Evolutionary conservation across 2,329 filamentous ascomycete species (phyloP), one percentile per base, ranked within the genome.

Genomic region (Ceratocystis albifundus): DNA sequence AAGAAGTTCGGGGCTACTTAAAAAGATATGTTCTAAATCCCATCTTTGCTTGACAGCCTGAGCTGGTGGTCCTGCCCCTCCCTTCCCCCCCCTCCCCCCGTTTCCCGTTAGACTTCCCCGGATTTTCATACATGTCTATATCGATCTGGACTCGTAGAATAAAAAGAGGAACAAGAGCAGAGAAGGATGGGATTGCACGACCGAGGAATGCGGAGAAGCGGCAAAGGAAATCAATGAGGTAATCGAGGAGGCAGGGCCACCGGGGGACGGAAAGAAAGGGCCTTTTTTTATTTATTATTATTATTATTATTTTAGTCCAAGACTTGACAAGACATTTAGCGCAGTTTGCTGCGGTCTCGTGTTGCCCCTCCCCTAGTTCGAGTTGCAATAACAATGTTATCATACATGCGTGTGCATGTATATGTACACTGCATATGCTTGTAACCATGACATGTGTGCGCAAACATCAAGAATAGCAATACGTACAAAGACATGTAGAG

Each of bases 91-190:
- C n/a, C n/a, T n/a, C n/a, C n/a, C n/a, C n/a, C n/a, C n/a, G n/a
- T n/a, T n/a, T n/a, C n/a, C 41, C 4, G 22, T 20, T 53, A 50
- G 61, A 25, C 36, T 63, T 63, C 61, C 61, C 61, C 61, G 61
- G 61, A 63, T 63, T 63, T 63, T 63, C 61, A 50, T 30, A 50
- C 36, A 10, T 30, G 41, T 62, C 44, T 25, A 63, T 46, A 63
- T 63, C 25, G 61, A 59, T 20, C 55, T 48, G 45, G 22, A 15
- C 30, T 30, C 10, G 36, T 22, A 28, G 30, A 48, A 32, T 48
- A 28, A 32, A 8, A 59, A 7, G n/a, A 59, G 25, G 28, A 36
- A 28, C 20, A 25, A 25, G 20, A 15, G 25, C 48, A 10, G 25
- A 28, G 20, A 12, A 53, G 48, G 48, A 53, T 53, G 48, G 8